phyloP scores from a whole-genome alignment of 116 monocot genomes.

The Iris pallida region DNA sequence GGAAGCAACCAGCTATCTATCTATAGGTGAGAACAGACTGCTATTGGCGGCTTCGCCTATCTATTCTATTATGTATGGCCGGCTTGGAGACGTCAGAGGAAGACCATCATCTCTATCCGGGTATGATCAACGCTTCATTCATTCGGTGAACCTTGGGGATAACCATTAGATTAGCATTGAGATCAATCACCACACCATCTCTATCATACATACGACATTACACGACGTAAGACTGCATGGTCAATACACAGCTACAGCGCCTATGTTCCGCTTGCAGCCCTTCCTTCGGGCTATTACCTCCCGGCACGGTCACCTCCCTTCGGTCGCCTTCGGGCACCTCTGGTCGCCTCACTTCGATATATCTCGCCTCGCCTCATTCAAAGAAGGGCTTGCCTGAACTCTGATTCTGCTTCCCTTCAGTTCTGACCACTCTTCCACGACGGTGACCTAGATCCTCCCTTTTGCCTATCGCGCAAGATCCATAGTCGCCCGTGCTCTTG shows the following conservation, averaged over 20 bases:
- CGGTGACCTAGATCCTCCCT: too few species aligned
- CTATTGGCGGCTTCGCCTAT: neutral
- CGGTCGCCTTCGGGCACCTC: too few species aligned
- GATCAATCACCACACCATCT: constrained; percentile 4
- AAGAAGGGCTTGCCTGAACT: too few species aligned
- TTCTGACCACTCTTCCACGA: too few species aligned
- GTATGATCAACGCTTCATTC: neutral
- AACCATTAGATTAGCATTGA: constrained; percentile 9
- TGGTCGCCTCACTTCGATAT: too few species aligned
- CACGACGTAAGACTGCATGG: constrained; percentile 4
- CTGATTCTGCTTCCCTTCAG: too few species aligned
- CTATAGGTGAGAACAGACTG: neutral
- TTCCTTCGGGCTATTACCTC: too few species aligned
- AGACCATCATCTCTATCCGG: constrained; percentile 2
- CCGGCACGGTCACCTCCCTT: too few species aligned
- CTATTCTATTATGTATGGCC: constrained; percentile 4
- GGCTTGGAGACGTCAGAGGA: neutral
- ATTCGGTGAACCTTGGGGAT: neutral
- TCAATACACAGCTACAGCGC: neutral
- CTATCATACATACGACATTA: constrained; percentile 10
- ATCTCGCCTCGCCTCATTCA: too few species aligned
- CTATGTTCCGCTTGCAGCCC: neutral
- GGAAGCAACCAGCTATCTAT: neutral
- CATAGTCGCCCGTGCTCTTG: too few species aligned
- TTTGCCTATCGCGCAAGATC: too few species aligned